Evolutionary conservation across 73 alveolate genomes (phyloP).

Genomic region (Effrenium voratum): DNA sequence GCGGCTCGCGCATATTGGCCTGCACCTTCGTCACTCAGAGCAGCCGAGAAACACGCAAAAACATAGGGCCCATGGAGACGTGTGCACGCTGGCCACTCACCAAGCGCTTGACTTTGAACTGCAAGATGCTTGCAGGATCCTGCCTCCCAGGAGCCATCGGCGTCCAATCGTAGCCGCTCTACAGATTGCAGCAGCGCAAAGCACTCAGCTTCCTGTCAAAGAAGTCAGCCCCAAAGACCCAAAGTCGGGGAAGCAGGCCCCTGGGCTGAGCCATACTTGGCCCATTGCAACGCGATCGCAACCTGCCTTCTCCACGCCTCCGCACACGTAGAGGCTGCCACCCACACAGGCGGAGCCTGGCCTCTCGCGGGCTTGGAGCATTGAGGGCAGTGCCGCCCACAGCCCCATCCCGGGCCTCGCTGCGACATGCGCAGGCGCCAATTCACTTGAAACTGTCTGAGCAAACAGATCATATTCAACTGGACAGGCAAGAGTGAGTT

Average conservation of each 20-base stretch:
- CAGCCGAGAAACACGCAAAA: background rate
- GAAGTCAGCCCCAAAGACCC: background rate
- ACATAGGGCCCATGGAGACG: too few species aligned
- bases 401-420: slow-evolving; percentile 24
- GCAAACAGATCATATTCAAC: background rate
- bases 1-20: slow-evolving; percentile 46
- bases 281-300: background rate
- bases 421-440: background rate
- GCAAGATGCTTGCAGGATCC: too few species aligned
- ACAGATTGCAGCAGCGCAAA: slow-evolving; percentile 36
- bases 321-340: slow-evolving; percentile 52
- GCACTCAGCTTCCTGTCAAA: background rate
- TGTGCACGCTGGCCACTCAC: too few species aligned
- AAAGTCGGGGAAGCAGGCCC: background rate
- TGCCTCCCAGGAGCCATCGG: slow-evolving; percentile 21
- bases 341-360: slow-evolving; percentile 24
- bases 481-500: background rate
- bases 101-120: background rate
- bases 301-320: slow-evolving; percentile 45
- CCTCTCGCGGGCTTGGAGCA: slow-evolving; percentile 44
- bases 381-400: slow-evolving; percentile 27
- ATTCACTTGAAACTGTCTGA: background rate
- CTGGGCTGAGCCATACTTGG: background rate
- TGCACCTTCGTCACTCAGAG: background rate
- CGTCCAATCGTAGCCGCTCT: slow-evolving; percentile 35